Evolutionary conservation across 305 asterid species (phyloP).

Genomic region (Fraxinus platypoda): DNA sequence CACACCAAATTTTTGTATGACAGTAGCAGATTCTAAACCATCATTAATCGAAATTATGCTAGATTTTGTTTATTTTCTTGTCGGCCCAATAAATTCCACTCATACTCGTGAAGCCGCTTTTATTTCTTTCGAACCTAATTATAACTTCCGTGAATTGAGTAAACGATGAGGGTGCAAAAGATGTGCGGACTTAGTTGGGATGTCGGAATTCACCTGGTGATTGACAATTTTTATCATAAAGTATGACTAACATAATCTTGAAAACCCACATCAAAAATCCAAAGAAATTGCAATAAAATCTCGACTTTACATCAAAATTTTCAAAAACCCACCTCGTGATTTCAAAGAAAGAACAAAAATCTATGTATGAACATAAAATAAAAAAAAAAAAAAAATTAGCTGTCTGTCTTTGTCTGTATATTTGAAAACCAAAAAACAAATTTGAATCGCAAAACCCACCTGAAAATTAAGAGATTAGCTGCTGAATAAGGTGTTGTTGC

Average conservation of each 20-base stretch:
- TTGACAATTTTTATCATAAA: neutral
- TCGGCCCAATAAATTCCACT: neutral
- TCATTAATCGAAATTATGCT: neutral
- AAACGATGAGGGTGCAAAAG: neutral
- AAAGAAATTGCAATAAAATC: neutral
- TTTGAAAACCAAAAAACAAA: neutral
- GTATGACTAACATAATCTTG: neutral
- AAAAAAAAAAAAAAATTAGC: neutral
- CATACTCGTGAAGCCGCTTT: neutral
- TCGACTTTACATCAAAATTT: neutral
- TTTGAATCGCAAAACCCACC: neutral
- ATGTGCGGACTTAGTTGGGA: neutral
- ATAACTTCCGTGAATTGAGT: neutral
- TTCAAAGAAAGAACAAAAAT: neutral
- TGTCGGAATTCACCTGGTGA: neutral
- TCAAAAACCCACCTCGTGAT: neutral
- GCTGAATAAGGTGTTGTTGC: neutral
- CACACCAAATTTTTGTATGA: neutral
- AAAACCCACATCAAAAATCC: neutral
- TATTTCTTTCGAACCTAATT: neutral
- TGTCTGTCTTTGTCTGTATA: neutral
- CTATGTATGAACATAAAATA: neutral
- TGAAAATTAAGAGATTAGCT: neutral
- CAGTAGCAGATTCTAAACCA: neutral
- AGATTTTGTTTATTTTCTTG: neutral